A percentile compares a stretch with the other conserved stretches of the same genome.
Conservation (phyloP, 345 rosid species). For the Trapa incisa region DNA sequence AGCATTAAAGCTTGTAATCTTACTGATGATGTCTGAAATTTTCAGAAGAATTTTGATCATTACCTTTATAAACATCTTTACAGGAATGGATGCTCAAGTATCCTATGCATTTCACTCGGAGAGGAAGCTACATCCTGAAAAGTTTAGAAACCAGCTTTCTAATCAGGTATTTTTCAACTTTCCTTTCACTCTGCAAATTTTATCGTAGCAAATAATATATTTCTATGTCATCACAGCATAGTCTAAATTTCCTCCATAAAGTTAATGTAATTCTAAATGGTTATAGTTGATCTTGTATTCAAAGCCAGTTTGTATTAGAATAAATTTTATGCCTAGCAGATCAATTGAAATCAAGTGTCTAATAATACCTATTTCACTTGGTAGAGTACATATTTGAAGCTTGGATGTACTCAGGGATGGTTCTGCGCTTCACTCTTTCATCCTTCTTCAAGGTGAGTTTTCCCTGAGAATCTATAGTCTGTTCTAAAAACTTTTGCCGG, state of each 20-base stretch:
- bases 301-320: neutral
- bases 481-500: neutral
- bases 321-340: neutral
- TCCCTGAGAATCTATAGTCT: neutral
- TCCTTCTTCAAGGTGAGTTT: slow-evolving; percentile 36
- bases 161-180: slow-evolving; percentile 37
- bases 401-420: slow-evolving; percentile 65
- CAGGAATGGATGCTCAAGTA: slow-evolving; percentile 77
- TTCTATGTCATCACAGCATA: neutral
- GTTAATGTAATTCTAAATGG: neutral
- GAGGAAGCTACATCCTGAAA: slow-evolving; percentile 54
- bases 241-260: neutral
- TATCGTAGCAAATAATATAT: neutral
- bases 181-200: neutral
- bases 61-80: neutral
- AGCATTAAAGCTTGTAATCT: neutral
- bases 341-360: neutral
- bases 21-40: neutral
- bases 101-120: slow-evolving; percentile 65
- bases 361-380: slow-evolving; percentile 8
- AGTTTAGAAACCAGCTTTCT: slow-evolving; percentile 48
- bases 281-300: neutral
- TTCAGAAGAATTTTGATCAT: neutral
- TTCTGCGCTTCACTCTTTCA: slow-evolving; percentile 39
- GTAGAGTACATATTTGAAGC: slow-evolving; percentile 55